A percentile compares a stretch with the other conserved stretches of the same genome.
These are phyloP conservation scores for Botrytis sinoallii DNA, from an alignment of 2,329 filamentous ascomycete genomes.

Conservation along the genomic window DNA sequence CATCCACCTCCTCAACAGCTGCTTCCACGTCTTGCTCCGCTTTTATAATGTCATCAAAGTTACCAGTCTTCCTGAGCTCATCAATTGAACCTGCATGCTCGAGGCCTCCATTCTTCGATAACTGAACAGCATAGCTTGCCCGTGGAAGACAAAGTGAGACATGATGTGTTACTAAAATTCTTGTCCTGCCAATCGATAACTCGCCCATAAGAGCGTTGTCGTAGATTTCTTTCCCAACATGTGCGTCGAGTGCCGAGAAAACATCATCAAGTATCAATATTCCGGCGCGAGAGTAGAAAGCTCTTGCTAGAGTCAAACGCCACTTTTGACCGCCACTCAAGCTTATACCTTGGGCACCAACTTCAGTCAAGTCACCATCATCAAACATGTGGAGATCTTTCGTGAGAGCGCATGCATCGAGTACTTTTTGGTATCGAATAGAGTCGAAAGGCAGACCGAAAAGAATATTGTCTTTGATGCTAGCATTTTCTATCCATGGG, in stretches of 20 bases:
- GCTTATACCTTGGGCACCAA: conserved; percentile 79
- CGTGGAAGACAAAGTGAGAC: conserved; percentile 65
- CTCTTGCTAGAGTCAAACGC: conserved; percentile 73
- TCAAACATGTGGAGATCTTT: conserved; percentile 72
- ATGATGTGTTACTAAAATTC: conserved; percentile 77
- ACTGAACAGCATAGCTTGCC: conserved; percentile 68
- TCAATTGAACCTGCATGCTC: conserved; percentile 59
- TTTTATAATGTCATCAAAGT: conserved; percentile 54
- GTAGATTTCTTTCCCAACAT: conserved; percentile 74
- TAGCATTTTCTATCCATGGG: conserved; percentile 80
- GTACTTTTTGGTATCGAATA: conserved; percentile 63
- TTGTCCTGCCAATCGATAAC: conserved; percentile 63
- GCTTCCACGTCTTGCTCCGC: conserved; percentile 48
- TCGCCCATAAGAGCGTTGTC: conserved; percentile 70
- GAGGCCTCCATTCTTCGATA: conserved; percentile 64
- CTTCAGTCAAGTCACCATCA: conserved; percentile 74
- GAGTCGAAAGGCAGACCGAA: conserved; percentile 69
- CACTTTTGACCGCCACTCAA: conserved; percentile 79
- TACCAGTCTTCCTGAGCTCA: conserved; percentile 55
- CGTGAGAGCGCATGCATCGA: conserved; percentile 67
- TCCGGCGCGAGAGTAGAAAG: conserved; percentile 72
- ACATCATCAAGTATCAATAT: conserved; percentile 78
- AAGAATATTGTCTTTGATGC: conserved; percentile 71
- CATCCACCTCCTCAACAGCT: conserved; percentile 49
- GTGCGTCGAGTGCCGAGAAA: conserved; percentile 73